These are phyloP conservation scores for Lantana camara DNA, from an alignment of 257 asterid genomes.

Conservation along the genomic window DNA sequence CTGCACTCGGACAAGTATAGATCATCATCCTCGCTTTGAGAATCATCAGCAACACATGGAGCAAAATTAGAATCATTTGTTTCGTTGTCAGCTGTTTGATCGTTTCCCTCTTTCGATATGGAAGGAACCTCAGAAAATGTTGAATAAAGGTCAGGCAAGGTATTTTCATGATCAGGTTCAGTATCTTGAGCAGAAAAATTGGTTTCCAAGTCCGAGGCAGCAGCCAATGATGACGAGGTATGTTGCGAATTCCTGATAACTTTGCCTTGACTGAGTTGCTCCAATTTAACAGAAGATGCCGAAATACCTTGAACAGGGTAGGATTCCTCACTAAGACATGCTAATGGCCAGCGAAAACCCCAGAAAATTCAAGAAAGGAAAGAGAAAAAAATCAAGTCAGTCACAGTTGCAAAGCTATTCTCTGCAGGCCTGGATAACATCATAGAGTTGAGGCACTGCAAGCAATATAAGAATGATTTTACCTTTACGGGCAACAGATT, in stretches of 20 bases:
- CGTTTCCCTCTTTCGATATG: slow-evolving; percentile 40
- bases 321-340: slow-evolving; percentile 87
- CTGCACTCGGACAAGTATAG: slow-evolving; percentile 92
- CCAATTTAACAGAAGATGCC: slow-evolving; percentile 44
- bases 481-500: slow-evolving; percentile 92
- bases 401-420: slow-evolving; percentile 26
- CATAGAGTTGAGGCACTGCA: slow-evolving; percentile 27
- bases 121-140: slow-evolving; percentile 51
- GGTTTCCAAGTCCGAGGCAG: slow-evolving; percentile 53
- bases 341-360: slow-evolving; percentile 39
- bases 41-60: slow-evolving; percentile 73
- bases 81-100: slow-evolving; percentile 43
- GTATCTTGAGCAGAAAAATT: slow-evolving; percentile 43
- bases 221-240: slow-evolving; percentile 51
- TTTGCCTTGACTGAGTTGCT: slow-evolving; percentile 59
- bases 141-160: slow-evolving; percentile 37
- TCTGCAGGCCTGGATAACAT: slow-evolving; percentile 22
- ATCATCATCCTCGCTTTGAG: slow-evolving; percentile 80
- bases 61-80: slow-evolving; percentile 41
- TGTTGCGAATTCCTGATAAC: slow-evolving; percentile 48
- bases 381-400: slow-evolving; percentile 33
- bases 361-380: slow-evolving; percentile 20
- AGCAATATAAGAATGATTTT: slow-evolving; percentile 31
- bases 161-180: slow-evolving; percentile 51
- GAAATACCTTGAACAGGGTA: slow-evolving; percentile 69